phyloP scores from a whole-genome alignment of 1,139 yeast genomes.

The Petasospora fabianii region DNA sequence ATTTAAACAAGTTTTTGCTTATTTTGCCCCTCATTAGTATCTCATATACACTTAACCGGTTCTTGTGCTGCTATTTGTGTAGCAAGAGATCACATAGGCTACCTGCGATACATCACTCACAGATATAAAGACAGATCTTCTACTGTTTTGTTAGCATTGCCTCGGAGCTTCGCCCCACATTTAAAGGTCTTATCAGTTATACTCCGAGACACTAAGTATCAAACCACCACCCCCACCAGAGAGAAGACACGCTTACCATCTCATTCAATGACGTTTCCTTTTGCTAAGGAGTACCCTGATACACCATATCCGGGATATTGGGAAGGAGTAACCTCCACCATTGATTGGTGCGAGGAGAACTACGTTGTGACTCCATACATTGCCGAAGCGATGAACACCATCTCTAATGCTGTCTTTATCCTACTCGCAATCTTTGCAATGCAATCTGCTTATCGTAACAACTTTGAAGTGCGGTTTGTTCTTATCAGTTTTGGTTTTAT shows the following conservation, averaged over 20 bases:
- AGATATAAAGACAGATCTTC: too few relatives aligned
- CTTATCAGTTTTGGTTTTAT: slow-evolving; percentile 75
- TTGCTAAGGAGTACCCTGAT: slow-evolving; percentile 33
- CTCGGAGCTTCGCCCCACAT: background rate
- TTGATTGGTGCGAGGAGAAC: slow-evolving; percentile 94
- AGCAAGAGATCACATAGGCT: too few relatives aligned
- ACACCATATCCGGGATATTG: slow-evolving; percentile 31
- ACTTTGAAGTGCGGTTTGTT: slow-evolving; percentile 65
- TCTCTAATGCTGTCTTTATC: slow-evolving; percentile 66
- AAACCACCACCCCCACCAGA: too few relatives aligned
- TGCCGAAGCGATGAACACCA: slow-evolving; percentile 78
- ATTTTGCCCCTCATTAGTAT: background rate
- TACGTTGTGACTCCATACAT: slow-evolving; percentile 73
- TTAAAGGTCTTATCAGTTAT: background rate
- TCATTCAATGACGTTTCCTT: slow-evolving; percentile 37
- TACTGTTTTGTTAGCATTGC: background rate
- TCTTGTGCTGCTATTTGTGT: too few relatives aligned
- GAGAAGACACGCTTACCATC: too few relatives aligned
- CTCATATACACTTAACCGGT: background rate
- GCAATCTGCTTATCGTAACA: slow-evolving; percentile 52
- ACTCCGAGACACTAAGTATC: background rate
- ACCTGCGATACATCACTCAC: too few relatives aligned
- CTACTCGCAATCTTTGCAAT: slow-evolving; percentile 44
- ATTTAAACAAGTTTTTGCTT: too few relatives aligned
- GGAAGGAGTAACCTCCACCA: slow-evolving; percentile 47